Evolutionary conservation across 2,329 filamentous ascomycete genomes (phyloP).

Genomic region (Talaromyces albobiverticillius): DNA sequence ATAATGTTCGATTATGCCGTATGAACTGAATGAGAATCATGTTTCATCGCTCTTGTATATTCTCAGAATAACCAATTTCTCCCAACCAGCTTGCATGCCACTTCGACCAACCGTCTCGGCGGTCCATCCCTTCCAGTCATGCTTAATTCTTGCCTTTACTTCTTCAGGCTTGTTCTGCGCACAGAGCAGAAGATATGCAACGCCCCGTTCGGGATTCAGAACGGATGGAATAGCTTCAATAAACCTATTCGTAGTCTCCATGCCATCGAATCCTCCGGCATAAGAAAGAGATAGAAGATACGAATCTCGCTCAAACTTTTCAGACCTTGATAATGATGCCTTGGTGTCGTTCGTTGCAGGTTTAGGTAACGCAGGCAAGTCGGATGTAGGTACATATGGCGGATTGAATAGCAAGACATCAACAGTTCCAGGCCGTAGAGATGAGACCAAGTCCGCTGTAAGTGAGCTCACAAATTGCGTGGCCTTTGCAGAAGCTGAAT

Average conservation of each 20-base stretch:
- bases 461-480: slow-evolving; percentile 63
- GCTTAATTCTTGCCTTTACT: slow-evolving; percentile 63
- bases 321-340: slow-evolving; percentile 24
- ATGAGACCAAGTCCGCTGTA: slow-evolving; percentile 66
- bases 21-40: neutral
- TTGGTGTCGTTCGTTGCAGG: slow-evolving; percentile 22
- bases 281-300: slow-evolving; percentile 82
- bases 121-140: slow-evolving; percentile 64
- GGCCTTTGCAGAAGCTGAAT: slow-evolving; percentile 20
- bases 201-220: slow-evolving; percentile 63
- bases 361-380: slow-evolving; percentile 58
- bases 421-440: slow-evolving; percentile 58
- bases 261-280: slow-evolving; percentile 83
- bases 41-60: slow-evolving; percentile 62
- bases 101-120: slow-evolving; percentile 77
- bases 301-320: slow-evolving; percentile 73
- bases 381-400: slow-evolving; percentile 86
- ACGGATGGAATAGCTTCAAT: slow-evolving; percentile 65
- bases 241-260: slow-evolving; percentile 86
- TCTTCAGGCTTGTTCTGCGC: slow-evolving; percentile 81
- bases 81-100: slow-evolving; percentile 88
- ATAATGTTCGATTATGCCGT: neutral
- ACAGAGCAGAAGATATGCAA: slow-evolving; percentile 87
- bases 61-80: slow-evolving; percentile 84
- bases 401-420: slow-evolving; percentile 96